Conservation (phyloP, 352 stramenopile species). For the Pythium myriotylum region DNA sequence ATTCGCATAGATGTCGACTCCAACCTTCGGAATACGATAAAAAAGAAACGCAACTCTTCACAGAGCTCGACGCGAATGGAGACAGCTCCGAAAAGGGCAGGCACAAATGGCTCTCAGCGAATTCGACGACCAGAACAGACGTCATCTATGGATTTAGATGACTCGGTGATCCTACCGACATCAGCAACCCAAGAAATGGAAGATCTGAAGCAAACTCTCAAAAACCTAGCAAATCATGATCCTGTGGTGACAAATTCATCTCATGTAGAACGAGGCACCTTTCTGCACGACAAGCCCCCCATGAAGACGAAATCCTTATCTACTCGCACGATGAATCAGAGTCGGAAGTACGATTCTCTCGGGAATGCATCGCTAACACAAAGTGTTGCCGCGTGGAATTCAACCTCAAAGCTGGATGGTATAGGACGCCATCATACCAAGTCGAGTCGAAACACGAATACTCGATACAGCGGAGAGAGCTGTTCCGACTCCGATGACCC, state of each 20-base stretch:
- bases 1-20: not conserved
- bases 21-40: not conserved
- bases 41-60: not conserved
- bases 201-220: conserved; percentile 69
- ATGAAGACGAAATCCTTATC: conserved; percentile 15
- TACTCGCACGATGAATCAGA: not conserved
- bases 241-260: not conserved
- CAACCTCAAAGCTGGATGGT: too few species aligned
- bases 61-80: too few species aligned
- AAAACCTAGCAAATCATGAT: conserved; percentile 52
- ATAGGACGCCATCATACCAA: too few species aligned
- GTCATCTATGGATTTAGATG: conserved; percentile 13
- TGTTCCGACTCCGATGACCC: conserved; percentile 7
- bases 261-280: not conserved
- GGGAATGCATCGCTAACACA: too few species aligned
- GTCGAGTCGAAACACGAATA: too few species aligned
- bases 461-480: not conserved
- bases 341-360: too few species aligned
- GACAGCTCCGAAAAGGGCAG: not conserved
- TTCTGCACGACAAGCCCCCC: conserved; percentile 2
- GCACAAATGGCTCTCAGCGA: not conserved
- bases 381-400: too few species aligned
- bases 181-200: conserved; percentile 63
- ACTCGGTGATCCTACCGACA: conserved; percentile 33
- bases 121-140: not conserved